phyloP scores from a whole-genome alignment of 2,329 filamentous ascomycete species.

The Phaeosphaeria sp. region DNA sequence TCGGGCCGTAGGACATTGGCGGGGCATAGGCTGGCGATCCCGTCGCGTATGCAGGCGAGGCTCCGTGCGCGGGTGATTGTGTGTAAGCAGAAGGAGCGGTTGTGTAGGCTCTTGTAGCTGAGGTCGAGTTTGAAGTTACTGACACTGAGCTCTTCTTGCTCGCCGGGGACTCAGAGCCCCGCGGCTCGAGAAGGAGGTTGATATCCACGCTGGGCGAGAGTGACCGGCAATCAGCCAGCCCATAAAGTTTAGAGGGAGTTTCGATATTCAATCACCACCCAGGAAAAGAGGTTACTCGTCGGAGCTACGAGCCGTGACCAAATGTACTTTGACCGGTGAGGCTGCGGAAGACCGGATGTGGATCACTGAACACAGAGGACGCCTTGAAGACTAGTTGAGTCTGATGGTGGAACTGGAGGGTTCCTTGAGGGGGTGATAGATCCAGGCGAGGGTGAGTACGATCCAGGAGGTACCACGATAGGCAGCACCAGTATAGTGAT shows the following conservation, averaged over 20 bases:
- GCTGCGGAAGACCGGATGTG: not conserved
- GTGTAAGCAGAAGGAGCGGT: constrained; percentile 46
- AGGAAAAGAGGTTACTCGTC: constrained; percentile 7
- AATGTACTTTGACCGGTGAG: not conserved
- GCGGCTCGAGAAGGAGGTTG: constrained; percentile 81
- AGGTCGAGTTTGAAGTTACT: constrained; percentile 48
- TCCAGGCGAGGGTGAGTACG: constrained; percentile 14
- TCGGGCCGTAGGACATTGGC: constrained; percentile 38
- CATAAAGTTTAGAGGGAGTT: constrained; percentile 36
- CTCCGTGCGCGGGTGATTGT: constrained; percentile 42
- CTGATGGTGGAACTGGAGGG: not conserved
- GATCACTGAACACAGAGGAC: not conserved
- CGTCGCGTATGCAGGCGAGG: constrained; percentile 39
- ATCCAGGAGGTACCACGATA: constrained; percentile 13
- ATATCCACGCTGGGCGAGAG: constrained; percentile 87
- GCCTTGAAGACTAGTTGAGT: constrained; percentile 8
- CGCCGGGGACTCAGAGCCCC: constrained; percentile 72
- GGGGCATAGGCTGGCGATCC: constrained; percentile 41
- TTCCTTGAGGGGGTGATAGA: constrained; percentile 2
- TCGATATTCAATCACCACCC: constrained; percentile 23
- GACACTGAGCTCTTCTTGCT: constrained; percentile 54
- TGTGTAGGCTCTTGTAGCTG: constrained; percentile 49
- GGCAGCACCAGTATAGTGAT: constrained; percentile 20
- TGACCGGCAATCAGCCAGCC: constrained; percentile 54
- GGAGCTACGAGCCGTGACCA: constrained; percentile 7